Percentiles rank a stretch among this genome's conserved stretches.
These are phyloP conservation scores for Neurospora sp. DNA, from an alignment of 495 filamentous ascomycete genomes.

Conservation along the genomic window DNA sequence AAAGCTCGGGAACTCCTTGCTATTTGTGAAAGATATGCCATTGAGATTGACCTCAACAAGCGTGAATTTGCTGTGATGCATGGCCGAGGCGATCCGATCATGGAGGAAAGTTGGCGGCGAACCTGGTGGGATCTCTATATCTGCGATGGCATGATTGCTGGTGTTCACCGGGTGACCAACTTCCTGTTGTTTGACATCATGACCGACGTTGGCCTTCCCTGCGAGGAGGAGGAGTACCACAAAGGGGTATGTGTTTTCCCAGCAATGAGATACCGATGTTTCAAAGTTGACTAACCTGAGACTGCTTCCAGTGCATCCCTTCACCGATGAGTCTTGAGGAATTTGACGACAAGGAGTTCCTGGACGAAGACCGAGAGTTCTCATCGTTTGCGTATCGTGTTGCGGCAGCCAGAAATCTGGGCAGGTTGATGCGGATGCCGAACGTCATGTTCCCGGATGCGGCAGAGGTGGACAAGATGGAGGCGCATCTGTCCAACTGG, in stretches of 20 bases:
- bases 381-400: conserved; percentile 74
- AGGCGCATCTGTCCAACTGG: conserved; percentile 75
- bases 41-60: conserved; percentile 67
- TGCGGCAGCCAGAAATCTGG: conserved; percentile 63
- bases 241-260: conserved; percentile 42
- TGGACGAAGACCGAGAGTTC: conserved; percentile 50
- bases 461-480: conserved; percentile 44
- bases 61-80: conserved; percentile 36
- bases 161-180: conserved; percentile 45
- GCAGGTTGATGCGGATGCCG: conserved; percentile 55
- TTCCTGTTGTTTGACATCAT: conserved; percentile 47
- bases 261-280: background rate
- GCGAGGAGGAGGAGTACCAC: conserved; percentile 62
- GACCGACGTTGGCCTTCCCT: conserved; percentile 57
- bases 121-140: conserved; percentile 92
- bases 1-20: conserved; percentile 56
- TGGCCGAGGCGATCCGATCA: conserved; percentile 35
- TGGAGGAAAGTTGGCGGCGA: conserved; percentile 66
- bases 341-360: conserved; percentile 61
- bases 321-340: conserved; percentile 52
- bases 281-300: conserved; percentile 1
- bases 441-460: conserved; percentile 34
- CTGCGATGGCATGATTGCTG: conserved; percentile 58
- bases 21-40: conserved; percentile 56
- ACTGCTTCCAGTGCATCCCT: conserved; percentile 46